A percentile compares a stretch with the other conserved stretches of the same genome.
Conservation (phyloP, 139 green algal genomes). For the Microglena sp. region DNA sequence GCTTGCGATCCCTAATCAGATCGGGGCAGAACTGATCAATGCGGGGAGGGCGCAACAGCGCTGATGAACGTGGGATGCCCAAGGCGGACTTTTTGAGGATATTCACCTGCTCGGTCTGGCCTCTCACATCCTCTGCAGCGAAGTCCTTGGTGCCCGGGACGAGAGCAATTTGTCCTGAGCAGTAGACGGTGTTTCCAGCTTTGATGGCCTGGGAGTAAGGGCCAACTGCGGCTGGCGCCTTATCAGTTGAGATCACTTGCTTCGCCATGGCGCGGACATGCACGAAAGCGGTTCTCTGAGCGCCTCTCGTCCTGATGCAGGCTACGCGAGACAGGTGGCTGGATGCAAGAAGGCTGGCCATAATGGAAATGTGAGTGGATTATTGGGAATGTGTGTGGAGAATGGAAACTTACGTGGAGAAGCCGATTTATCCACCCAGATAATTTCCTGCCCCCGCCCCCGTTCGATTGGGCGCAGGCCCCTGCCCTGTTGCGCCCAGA, state of each 20-base stretch:
- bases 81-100: too few species aligned
- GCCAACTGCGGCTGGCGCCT: slow-evolving; percentile 84
- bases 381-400: too few species aligned
- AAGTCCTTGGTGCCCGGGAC: slow-evolving; percentile 84
- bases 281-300: not conserved
- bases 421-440: too few species aligned
- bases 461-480: too few species aligned
- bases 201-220: slow-evolving; percentile 88
- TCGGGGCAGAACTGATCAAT: too few species aligned
- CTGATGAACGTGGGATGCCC: too few species aligned
- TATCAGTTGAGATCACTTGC: slow-evolving; percentile 44
- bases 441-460: too few species aligned
- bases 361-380: not conserved
- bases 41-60: too few species aligned
- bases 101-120: slow-evolving; percentile 66
- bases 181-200: slow-evolving; percentile 72
- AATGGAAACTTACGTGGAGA: too few species aligned
- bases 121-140: slow-evolving; percentile 54
- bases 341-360: not conserved
- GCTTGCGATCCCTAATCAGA: too few species aligned
- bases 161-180: slow-evolving; percentile 80
- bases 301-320: not conserved
- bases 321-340: not conserved
- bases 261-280: slow-evolving; percentile 28
- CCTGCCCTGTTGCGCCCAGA: too few species aligned